Base-by-base conservation (phyloP, 805 yeast species). In the Spathaspora hagerdaliae region DNA sequence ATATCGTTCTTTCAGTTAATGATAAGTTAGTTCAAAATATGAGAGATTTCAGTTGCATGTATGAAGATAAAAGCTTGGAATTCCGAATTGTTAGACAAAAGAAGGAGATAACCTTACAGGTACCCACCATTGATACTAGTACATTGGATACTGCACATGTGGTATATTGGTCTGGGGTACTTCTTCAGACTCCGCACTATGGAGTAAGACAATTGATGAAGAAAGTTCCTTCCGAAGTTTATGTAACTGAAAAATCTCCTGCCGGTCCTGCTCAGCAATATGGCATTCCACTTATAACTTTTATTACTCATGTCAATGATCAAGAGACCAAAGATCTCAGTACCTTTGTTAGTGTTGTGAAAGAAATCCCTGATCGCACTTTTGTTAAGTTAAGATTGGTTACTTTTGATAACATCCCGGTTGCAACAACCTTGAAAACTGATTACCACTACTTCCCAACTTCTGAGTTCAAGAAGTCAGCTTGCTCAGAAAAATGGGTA, bases 211-310 rank as follows among this genome's bases (percentile, higher is more conserved):
- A 90, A 67, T 81, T 86, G 34, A 83, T 87, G 78, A 79, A 79
- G 43, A 73, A 78, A 45, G 69, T 88, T 43, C 96, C 96, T 10
- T 83, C 92, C 13, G 82, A 80, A 44, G 94, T 91, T n/a, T 91
- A 90, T 59, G 83, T 89, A 44, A 83, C 89, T 2, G 74, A 82
- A 24, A 78, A 86, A 58, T 76, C 83, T 37, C 76, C 80, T 33
- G 96, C 96, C 6, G 87, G 96, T 0, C 97, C 97, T 7, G 94
- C 94, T 13, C 75, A 81, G 45, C 91, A 86, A 58, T 89, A 86
- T 61, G 87, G 87, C 11, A 77, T 91, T 47, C 79, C 83, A 15
- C 77, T 87, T 2, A 86, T 95, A 2, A 84, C 85, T 56, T 90
- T 89, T 70, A 85, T 90, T 46, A 90, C 97, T 1, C 96, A 89